These are phyloP conservation scores for Dendryphion nanum DNA, from an alignment of 2,329 filamentous ascomycete genomes.

Conservation along the genomic window DNA sequence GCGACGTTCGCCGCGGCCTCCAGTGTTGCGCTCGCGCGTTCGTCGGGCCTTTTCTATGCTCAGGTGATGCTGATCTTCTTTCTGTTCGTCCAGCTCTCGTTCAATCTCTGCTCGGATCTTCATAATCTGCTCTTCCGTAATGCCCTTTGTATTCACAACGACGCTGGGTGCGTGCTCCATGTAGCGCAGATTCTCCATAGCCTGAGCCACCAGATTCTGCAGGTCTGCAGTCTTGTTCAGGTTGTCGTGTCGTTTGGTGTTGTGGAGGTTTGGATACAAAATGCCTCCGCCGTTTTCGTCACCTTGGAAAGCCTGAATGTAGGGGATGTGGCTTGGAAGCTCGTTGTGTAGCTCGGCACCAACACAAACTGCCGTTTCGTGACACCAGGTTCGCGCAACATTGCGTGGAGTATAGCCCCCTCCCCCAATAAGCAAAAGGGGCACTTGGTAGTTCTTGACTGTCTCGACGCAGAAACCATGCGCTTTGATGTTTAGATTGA, in stretches of 20 bases:
- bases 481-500: conserved; percentile 94
- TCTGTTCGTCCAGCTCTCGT: conserved; percentile 63
- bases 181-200: conserved; percentile 83
- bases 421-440: conserved; percentile 87
- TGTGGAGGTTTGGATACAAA: conserved; percentile 84
- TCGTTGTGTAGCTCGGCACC: conserved; percentile 68
- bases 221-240: conserved; percentile 76
- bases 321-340: conserved; percentile 78
- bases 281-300: conserved; percentile 69
- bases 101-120: conserved; percentile 67
- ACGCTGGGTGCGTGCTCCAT: conserved; percentile 76
- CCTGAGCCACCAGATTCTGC: conserved; percentile 70
- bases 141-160: conserved; percentile 71
- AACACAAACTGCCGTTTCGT: conserved; percentile 90
- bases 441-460: conserved; percentile 76
- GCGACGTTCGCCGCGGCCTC: conserved; percentile 44
- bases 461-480: conserved; percentile 90
- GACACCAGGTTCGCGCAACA: conserved; percentile 93
- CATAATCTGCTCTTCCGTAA: conserved; percentile 65
- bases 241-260: conserved; percentile 70
- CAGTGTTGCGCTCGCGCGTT: conserved; percentile 45
- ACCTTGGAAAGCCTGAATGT: conserved; percentile 78
- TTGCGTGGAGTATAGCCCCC: conserved; percentile 97
- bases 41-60: conserved; percentile 49
- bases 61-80: conserved; percentile 57